phyloP scores from a whole-genome alignment of 1,284 basidiomycete species.

The Ganoderma leucocontextum region DNA sequence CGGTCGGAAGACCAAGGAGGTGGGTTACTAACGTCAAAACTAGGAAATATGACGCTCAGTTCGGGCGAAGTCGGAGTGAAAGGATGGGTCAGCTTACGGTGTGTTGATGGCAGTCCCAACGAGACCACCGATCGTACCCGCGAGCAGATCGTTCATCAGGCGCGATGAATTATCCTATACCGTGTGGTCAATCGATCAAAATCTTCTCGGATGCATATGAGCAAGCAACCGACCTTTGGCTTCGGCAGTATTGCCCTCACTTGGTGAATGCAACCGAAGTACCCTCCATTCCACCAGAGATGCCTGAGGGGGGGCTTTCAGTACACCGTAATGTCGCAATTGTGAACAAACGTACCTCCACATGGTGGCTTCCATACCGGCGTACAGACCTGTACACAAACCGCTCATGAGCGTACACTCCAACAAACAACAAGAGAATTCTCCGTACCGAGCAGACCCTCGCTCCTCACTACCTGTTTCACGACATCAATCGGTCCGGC shows the following conservation, averaged over 20 bases:
- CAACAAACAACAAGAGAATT: too few species aligned
- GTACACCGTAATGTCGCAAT: neutral
- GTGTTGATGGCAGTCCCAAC: constrained; percentile 87
- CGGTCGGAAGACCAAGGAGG: neutral
- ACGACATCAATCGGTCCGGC: constrained; percentile 94
- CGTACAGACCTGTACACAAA: constrained; percentile 79
- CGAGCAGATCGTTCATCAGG: constrained; percentile 92
- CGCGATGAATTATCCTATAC: constrained; percentile 66
- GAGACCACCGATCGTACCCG: constrained; percentile 91
- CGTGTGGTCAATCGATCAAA: neutral
- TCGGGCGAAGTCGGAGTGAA: neutral
- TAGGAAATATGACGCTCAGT: constrained; percentile 32
- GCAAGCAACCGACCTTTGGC: constrained; percentile 64
- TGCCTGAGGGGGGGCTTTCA: constrained; percentile 56
- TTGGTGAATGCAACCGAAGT: constrained; percentile 92
- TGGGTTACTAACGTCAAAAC: constrained; percentile 61
- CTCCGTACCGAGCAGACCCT: constrained; percentile 75
- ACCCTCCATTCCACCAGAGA: constrained; percentile 92
- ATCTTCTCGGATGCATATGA: neutral
- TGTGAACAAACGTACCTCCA: constrained; percentile 70
- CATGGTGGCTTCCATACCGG: constrained; percentile 95
- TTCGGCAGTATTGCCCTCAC: constrained; percentile 85
- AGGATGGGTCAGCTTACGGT: constrained; percentile 56
- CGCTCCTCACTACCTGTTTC: constrained; percentile 75
- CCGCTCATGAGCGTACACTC: neutral